Base-by-base conservation (phyloP, 352 stramenopile genomes). In the Globisporangium alternatum region DNA sequence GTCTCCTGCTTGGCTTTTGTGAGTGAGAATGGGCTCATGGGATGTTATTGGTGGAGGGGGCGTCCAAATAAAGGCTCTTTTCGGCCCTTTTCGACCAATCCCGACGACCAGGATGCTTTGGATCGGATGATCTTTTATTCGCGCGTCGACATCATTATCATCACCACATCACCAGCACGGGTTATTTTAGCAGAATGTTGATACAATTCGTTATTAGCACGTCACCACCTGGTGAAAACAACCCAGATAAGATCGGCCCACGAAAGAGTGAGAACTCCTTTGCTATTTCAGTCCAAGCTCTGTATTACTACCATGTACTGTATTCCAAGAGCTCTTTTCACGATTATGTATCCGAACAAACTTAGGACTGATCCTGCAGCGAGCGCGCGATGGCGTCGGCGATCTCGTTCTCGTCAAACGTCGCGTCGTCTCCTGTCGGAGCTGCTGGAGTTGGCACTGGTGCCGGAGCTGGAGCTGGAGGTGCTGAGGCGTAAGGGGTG, bases 341-440 rank as follows among this genome's bases (percentile, higher is more conserved):
- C 25, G 25, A 28, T 39, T 44, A 15, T 19, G 37, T 19, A 41
- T 9, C 21, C 8, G 1, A 5, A 21, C 6, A 2, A 25, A 3
- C 19, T 35, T 56, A 58, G 21, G 48, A 87, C 51, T 90, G 75
- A 53, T 95, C 84, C 64, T 91, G 75, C 61, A 95, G 65, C 51
- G 84, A 93, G 35, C 81, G 80, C 13, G 86, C 84, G 33, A 95
- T 95, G 21, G 84, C 86, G 15, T 81, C 64, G 6, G 86, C 86
- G 49, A 95, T 93, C 49, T 91, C 84, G 48, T 90, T 81, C 64
- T 95, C 86, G 30, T 95, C 82, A 49, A 80, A 90, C 22, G 57
- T 66, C 31, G 69, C 66, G 31, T 72, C 65, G 10, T 52, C 65
- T 28, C 63, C 56, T 35, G 67, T 49, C 35, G 66, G 49, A 21